Conservation (phyloP, 2,329 filamentous ascomycete species). For the Cryphonectria naterciae region DNA sequence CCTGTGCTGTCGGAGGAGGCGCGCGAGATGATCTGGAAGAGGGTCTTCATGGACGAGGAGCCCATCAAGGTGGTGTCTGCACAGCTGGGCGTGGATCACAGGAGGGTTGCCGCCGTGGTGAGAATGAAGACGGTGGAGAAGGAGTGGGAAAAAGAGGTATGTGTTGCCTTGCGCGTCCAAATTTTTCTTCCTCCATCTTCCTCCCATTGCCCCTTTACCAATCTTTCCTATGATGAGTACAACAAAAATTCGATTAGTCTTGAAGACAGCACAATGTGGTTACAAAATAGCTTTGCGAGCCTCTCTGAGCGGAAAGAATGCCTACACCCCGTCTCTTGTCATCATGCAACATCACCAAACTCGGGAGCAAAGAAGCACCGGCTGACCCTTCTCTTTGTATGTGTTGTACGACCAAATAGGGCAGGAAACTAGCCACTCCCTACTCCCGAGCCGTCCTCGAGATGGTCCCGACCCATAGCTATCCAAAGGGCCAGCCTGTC, state of each 20-base stretch:
- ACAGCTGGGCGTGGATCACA: conserved; percentile 77
- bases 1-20: conserved; percentile 74
- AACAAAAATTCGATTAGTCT: conserved; percentile 98
- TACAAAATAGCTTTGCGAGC: conserved; percentile 78
- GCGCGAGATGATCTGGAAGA: conserved; percentile 73
- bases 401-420: conserved; percentile 53
- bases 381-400: conserved; percentile 30
- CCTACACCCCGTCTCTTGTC: conserved; percentile 25
- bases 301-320: conserved; percentile 63
- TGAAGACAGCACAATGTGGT: conserved; percentile 91
- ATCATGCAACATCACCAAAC: conserved; percentile 12
- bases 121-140: conserved; percentile 85
- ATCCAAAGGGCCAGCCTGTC: conserved; percentile 50
- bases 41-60: conserved; percentile 67
- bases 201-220: conserved; percentile 16
- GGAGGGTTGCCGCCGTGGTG: conserved; percentile 83
- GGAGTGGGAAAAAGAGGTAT: conserved; percentile 75
- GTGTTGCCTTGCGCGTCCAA: conserved; percentile 41
- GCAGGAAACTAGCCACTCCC: conserved; percentile 73
- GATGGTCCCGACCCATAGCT: conserved; percentile 78
- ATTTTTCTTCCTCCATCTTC: not conserved
- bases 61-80: conserved; percentile 78
- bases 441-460: conserved; percentile 76
- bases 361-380: conserved; percentile 25
- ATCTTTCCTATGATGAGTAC: conserved; percentile 56